Evolutionary conservation across 257 asterid genomes (phyloP).

Genomic region (Scutellaria galericulata): DNA sequence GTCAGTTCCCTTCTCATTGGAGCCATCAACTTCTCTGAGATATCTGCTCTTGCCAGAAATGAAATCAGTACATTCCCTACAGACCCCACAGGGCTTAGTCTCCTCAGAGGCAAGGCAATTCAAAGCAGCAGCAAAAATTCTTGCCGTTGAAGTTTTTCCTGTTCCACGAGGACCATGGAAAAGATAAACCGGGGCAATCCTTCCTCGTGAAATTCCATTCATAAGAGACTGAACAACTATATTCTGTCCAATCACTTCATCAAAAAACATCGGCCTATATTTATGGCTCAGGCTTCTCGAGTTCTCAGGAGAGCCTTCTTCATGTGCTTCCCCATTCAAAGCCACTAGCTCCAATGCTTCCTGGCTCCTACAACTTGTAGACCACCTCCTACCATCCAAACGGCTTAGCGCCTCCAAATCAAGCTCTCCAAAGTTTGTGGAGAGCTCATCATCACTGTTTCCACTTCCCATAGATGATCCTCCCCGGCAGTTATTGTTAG

Average conservation of each 20-base stretch:
- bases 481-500: constrained; percentile 51
- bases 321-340: constrained; percentile 50
- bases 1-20: constrained; percentile 68
- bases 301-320: constrained; percentile 71
- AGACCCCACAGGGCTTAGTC: constrained; percentile 87
- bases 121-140: constrained; percentile 84
- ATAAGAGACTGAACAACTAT: constrained; percentile 78
- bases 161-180: constrained; percentile 99
- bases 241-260: constrained; percentile 86
- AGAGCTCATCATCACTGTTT: constrained; percentile 72
- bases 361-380: constrained; percentile 80
- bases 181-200: constrained; percentile 84
- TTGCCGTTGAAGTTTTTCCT: constrained; percentile 87
- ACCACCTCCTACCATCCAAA: constrained; percentile 87
- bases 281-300: constrained; percentile 78
- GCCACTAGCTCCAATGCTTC: constrained; percentile 70
- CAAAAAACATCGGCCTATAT: constrained; percentile 86
- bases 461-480: constrained; percentile 68
- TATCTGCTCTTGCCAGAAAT: constrained; percentile 69
- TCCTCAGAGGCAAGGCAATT: constrained; percentile 88
- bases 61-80: constrained; percentile 79
- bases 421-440: constrained; percentile 75
- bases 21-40: constrained; percentile 76
- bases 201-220: constrained; percentile 65
- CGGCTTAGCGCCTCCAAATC: constrained; percentile 89